phyloP scores from a whole-genome alignment of 2,329 filamentous ascomycete species.

The Pseudocercospora fijiensis region DNA sequence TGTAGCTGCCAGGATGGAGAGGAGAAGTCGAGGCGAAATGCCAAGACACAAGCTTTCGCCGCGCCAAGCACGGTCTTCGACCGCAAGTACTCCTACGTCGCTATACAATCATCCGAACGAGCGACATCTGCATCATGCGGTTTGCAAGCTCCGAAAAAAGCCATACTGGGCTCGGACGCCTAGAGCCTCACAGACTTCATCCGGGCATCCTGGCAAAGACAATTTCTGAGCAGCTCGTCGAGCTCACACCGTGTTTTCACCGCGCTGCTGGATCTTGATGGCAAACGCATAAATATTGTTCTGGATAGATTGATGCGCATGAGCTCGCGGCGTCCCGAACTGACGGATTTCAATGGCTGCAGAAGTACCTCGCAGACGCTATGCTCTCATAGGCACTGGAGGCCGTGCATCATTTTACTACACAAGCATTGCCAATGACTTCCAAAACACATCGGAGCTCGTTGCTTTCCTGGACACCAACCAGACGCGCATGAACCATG shows the following conservation, averaged over 20 bases:
- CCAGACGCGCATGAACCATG: conserved; percentile 59
- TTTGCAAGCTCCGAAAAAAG: background rate
- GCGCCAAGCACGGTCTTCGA: background rate
- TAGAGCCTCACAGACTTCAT: background rate
- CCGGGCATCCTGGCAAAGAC: too few relatives aligned
- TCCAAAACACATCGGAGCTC: conserved; percentile 51
- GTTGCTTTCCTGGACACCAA: conserved; percentile 62
- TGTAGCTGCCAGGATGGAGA: background rate
- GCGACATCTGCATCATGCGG: background rate
- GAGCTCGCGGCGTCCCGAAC: too few relatives aligned
- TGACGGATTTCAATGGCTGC: background rate
- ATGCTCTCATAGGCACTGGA: conserved; percentile 60
- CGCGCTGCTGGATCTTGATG: background rate
- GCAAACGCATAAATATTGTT: too few relatives aligned
- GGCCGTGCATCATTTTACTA: conserved; percentile 63
- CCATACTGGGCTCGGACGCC: background rate
- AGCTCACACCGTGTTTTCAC: background rate
- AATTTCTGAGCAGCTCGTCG: too few relatives aligned
- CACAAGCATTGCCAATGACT: conserved; percentile 56
- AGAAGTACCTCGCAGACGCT: conserved; percentile 30
- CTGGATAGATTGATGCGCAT: too few relatives aligned
- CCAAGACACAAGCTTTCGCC: background rate
- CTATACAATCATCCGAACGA: background rate
- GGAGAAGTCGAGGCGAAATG: background rate
- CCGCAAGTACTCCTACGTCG: background rate